Percentiles rank a stretch among this genome's conserved stretches.
phyloP scores from a whole-genome alignment of 495 filamentous ascomycete species.

The Penicillium subrubescens region DNA sequence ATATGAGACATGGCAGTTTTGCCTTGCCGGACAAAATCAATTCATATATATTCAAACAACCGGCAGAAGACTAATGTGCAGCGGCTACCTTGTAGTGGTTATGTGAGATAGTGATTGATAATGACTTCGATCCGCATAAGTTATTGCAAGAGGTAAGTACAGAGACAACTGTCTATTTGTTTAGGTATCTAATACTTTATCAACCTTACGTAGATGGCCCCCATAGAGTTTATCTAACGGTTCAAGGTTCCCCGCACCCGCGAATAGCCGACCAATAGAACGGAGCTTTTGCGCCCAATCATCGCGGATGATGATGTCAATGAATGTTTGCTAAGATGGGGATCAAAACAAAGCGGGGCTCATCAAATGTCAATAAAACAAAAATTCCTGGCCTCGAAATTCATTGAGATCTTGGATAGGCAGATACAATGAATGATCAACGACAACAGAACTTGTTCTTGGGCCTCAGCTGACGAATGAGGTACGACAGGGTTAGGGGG shows the following conservation, averaged over 20 bases:
- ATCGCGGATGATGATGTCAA: slow-evolving; percentile 4
- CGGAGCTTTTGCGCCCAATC: neutral
- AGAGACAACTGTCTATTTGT: neutral
- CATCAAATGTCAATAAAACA: neutral
- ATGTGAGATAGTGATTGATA: too few relatives aligned
- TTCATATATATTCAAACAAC: too few relatives aligned
- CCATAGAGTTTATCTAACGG: neutral
- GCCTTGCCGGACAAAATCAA: too few relatives aligned
- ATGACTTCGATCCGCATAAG: too few relatives aligned
- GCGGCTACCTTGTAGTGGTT: too few relatives aligned
- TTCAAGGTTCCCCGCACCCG: neutral
- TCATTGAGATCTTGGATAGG: neutral
- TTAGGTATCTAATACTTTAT: neutral
- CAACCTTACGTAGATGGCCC: neutral
- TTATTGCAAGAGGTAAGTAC: too few relatives aligned
- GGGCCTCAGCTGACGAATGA: neutral
- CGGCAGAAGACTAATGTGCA: too few relatives aligned
- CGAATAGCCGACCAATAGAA: neutral
- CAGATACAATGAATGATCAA: neutral
- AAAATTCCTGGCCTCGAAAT: neutral
- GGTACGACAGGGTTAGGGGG: too few relatives aligned
- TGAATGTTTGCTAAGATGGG: neutral
- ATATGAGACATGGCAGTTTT: too few relatives aligned
- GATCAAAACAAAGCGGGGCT: neutral
- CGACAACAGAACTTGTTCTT: neutral